Percentiles rank a stretch among this genome's conserved stretches.
phyloP scores from a whole-genome alignment of 2,329 filamentous ascomycete species.

The Didymella sp. region DNA sequence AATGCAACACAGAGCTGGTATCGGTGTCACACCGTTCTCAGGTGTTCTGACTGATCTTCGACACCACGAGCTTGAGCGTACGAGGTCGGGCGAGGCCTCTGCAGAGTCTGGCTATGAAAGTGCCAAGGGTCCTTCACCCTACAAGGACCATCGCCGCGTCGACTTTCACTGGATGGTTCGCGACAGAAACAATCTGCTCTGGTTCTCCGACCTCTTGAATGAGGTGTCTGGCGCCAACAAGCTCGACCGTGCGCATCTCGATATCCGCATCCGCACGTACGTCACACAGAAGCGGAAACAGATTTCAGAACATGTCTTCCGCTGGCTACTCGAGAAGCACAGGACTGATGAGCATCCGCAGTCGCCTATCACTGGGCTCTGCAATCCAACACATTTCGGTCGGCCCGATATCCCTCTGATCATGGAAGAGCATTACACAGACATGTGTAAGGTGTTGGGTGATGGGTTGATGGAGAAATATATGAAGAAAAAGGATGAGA shows the following conservation, averaged over 20 bases:
- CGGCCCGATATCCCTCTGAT: constrained; percentile 62
- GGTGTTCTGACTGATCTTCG: constrained; percentile 64
- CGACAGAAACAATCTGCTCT: constrained; percentile 63
- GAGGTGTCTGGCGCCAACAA: constrained; percentile 50
- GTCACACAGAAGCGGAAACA: constrained; percentile 63
- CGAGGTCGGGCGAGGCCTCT: constrained; percentile 24
- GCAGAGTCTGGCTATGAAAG: constrained; percentile 17
- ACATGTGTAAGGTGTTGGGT: constrained; percentile 53
- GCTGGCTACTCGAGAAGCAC: constrained; percentile 64
- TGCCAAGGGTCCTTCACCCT: constrained; percentile 28
- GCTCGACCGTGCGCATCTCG: constrained; percentile 49
- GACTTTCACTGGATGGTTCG: constrained; percentile 69
- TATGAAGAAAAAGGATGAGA: constrained; percentile 33
- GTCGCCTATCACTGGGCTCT: constrained; percentile 62
- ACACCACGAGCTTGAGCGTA: constrained; percentile 51
- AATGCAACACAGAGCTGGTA: constrained; percentile 54
- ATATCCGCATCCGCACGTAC: constrained; percentile 64
- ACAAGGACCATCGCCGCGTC: constrained; percentile 57
- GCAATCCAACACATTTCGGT: constrained; percentile 63
- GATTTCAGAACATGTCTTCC: constrained; percentile 62
- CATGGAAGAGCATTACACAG: constrained; percentile 62
- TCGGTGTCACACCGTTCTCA: constrained; percentile 65
- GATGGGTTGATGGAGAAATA: constrained; percentile 33
- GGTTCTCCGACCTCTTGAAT: constrained; percentile 66
- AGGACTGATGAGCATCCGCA: constrained; percentile 60